A percentile compares a stretch with the other conserved stretches of the same genome.
These are phyloP conservation scores for Leccinum disarticulatum DNA, from an alignment of 768 basidiomycete species.

Conservation along the genomic window DNA sequence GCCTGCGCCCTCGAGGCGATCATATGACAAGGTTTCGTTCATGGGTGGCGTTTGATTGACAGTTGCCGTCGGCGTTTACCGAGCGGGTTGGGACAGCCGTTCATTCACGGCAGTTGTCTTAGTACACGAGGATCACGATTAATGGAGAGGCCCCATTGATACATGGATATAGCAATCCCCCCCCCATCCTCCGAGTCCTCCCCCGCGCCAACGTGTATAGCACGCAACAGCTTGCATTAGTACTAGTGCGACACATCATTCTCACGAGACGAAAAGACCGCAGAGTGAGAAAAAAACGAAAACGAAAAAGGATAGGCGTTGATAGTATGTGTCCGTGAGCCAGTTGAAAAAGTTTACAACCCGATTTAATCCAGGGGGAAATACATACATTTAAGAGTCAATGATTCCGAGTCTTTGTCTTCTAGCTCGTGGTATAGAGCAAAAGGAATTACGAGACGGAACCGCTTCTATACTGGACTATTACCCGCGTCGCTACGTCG, in stretches of 20 bases:
- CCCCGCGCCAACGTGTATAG: constrained; percentile 9
- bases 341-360: constrained; percentile 23
- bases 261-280: constrained; percentile 8
- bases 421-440: not conserved
- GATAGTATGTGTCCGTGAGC: constrained; percentile 1
- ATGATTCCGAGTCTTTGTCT: constrained; percentile 1
- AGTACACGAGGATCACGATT: constrained; percentile 16
- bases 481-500: constrained; percentile 15
- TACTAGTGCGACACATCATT: not conserved
- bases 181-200: not conserved
- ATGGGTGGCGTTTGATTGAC: constrained; percentile 23
- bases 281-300: not conserved
- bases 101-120: constrained; percentile 13
- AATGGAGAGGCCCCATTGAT: constrained; percentile 9
- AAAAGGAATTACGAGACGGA: not conserved
- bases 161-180: not conserved
- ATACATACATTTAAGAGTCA: constrained; percentile 21
- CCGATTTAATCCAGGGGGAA: constrained; percentile 12
- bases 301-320: constrained; percentile 1
- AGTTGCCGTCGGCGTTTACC: constrained; percentile 22
- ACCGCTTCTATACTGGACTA: constrained; percentile 10
- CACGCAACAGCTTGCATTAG: constrained; percentile 4
- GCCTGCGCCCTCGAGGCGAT: constrained; percentile 18
- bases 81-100: constrained; percentile 3
- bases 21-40: constrained; percentile 26